Base-by-base conservation (phyloP, 2,329 filamentous ascomycete genomes). In the Alternaria arborescens region DNA sequence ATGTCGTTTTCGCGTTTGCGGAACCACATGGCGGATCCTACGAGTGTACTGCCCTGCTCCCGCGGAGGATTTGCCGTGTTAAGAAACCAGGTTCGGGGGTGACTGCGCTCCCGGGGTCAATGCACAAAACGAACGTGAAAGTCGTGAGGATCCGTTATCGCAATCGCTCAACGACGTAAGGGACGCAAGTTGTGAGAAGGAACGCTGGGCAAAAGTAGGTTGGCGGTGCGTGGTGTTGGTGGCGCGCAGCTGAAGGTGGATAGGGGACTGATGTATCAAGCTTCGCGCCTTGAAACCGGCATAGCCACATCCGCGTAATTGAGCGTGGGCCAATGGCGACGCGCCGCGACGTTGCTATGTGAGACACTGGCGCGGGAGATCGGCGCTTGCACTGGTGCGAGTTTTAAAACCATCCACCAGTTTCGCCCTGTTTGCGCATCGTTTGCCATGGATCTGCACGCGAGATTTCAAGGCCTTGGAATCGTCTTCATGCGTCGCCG, bases 301-400 rank as follows among this genome's bases (percentile, higher is more conserved):
- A 68, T 65, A 66, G 66, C 66, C 63, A 66, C 65, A 61, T 58
- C 66, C 58, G 59, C 59, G 52, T 61, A 52, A 60, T 62, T 51
- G 50, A 43, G 41, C 36, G 32, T 44, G 14, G 43, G 22, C 71
- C 71, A 71, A 74, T 73, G 62, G 68, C 47, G 28, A 53, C 56
- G 55, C 55, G 46, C 42, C 43, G 40, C 47, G 41, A 51, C 61
- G 46, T 54, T 68, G 59, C 51, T 52, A 65, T 60, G 41, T 72
- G 72, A 66, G 66, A 74, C 72, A 65, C 58, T 72, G 67, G 71
- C 70, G 70, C 72, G 66, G 66, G 63, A 65, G 55, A 55, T 61
- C 57, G 41, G 61, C 62, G 66, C 64, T 64, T 60, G 62, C 51
- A 22, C 43, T 38, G 34, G 57, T 56, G 32, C 24, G 22, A 28